Evolutionary conservation across 2,329 filamentous ascomycete genomes (phyloP).

Genomic region (Monilinia vaccinii-corymbosi): DNA sequence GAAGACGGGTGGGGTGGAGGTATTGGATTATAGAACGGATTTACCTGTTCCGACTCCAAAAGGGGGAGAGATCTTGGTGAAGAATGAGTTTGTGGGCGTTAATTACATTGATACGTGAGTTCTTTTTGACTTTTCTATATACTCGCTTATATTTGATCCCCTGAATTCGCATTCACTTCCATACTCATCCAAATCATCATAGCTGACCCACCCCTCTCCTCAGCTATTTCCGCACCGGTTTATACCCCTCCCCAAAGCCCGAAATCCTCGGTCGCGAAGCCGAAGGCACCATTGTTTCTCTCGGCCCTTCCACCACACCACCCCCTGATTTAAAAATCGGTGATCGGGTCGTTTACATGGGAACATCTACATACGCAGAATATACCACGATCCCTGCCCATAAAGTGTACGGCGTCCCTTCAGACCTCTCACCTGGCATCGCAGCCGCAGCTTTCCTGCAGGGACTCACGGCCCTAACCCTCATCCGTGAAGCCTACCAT

Average conservation of each 20-base stretch:
- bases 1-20: conserved; percentile 63
- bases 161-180: background rate
- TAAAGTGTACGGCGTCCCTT: conserved; percentile 52
- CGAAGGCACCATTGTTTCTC: conserved; percentile 58
- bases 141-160: too few relatives aligned
- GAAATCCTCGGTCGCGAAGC: conserved; percentile 74
- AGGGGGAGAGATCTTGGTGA: conserved; percentile 65
- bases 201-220: background rate
- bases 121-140: background rate
- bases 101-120: conserved; percentile 78
- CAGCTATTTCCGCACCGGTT: conserved; percentile 78
- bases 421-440: conserved; percentile 48
- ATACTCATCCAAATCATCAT: background rate
- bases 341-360: conserved; percentile 64
- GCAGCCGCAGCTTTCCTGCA: conserved; percentile 66
- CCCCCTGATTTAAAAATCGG: conserved; percentile 49
- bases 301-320: conserved; percentile 43
- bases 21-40: conserved; percentile 63
- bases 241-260: conserved; percentile 66
- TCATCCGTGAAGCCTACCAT: conserved; percentile 63
- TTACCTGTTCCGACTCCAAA: conserved; percentile 59
- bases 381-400: conserved; percentile 34
- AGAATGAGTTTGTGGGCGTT: conserved; percentile 70
- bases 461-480: conserved; percentile 72
- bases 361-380: conserved; percentile 44